Conservation (phyloP, 78 protist genomes). For the Polysphondylium violaceum region DNA sequence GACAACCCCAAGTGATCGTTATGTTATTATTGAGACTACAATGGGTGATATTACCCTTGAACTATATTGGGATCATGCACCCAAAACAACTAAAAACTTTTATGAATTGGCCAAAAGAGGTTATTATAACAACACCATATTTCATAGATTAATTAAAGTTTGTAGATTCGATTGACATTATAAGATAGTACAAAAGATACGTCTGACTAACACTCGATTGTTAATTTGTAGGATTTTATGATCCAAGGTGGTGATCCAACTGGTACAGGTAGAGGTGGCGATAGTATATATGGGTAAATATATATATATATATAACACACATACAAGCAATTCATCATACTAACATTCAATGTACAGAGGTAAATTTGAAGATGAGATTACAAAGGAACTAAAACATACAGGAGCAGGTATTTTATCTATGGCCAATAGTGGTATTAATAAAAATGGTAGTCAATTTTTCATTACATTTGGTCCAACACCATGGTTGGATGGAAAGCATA, state of each 20-base stretch:
- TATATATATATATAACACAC: not conserved
- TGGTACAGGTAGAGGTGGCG: slow-evolving; percentile 96
- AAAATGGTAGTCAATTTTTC: slow-evolving; percentile 90
- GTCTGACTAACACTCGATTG: not conserved
- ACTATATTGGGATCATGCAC: slow-evolving; percentile 91
- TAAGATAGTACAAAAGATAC: not conserved
- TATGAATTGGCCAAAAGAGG: slow-evolving; percentile 81
- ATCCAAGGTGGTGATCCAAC: slow-evolving; percentile 96
- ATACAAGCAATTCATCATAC: not conserved
- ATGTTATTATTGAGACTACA: slow-evolving; percentile 76
- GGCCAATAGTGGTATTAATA: slow-evolving; percentile 87
- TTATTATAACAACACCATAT: slow-evolving; percentile 81
- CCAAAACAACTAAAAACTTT: slow-evolving; percentile 90
- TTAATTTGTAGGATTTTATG: slow-evolving; percentile 84
- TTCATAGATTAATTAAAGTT: slow-evolving; percentile 87
- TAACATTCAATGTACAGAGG: not conserved
- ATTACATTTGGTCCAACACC: slow-evolving; percentile 91
- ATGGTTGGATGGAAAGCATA: slow-evolving; percentile 91
- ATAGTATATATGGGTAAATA: slow-evolving; percentile 88
- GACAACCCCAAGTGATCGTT: no score
- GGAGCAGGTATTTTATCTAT: slow-evolving; percentile 94
- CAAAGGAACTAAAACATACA: slow-evolving; percentile 87
- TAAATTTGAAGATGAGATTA: slow-evolving; percentile 90
- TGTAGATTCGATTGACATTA: not conserved
- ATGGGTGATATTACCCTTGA: slow-evolving; percentile 85